Conservation (phyloP, 164 flowering plant genomes). For the Nymphaea colorata region DNA sequence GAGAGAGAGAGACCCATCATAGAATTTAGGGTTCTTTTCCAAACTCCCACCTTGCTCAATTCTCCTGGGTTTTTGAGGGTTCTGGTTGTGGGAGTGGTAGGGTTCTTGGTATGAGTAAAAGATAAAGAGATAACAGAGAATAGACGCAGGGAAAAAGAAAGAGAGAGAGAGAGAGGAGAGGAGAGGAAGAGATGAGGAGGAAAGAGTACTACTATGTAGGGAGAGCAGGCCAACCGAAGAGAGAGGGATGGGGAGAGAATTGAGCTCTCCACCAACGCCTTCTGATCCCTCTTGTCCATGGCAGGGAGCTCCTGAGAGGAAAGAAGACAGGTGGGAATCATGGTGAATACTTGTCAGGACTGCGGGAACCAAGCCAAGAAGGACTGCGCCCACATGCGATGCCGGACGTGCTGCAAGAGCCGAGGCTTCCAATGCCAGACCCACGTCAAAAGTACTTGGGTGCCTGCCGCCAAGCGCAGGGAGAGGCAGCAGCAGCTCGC, state of each 20-base stretch:
- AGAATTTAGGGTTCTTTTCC: not conserved
- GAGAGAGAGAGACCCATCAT: not conserved
- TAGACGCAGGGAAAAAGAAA: not conserved
- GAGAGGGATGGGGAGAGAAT: slow-evolving; percentile 1
- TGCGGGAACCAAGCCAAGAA: slow-evolving; percentile 91
- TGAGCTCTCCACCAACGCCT: not conserved
- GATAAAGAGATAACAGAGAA: not conserved
- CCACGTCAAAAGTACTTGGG: slow-evolving; percentile 85
- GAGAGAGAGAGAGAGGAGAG: not conserved
- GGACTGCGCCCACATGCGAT: slow-evolving; percentile 61
- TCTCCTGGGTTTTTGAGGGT: not conserved
- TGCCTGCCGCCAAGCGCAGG: slow-evolving; percentile 66
- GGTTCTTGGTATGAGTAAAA: not conserved
- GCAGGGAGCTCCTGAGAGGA: not conserved
- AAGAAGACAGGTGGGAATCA: not conserved
- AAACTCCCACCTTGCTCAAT: not conserved
- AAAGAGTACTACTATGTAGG: not conserved
- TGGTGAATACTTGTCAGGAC: slow-evolving; percentile 50
- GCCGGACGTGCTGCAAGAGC: slow-evolving; percentile 80
- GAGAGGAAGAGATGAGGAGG: not conserved
- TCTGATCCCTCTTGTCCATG: not conserved
- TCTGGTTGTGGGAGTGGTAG: not conserved
- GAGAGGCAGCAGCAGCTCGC: slow-evolving; percentile 53
- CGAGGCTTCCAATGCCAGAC: slow-evolving; percentile 66
- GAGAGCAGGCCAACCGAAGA: not conserved